Evolutionary conservation across 768 basidiomycete species (phyloP).

Genomic region (Hypholoma sublateritium): DNA sequence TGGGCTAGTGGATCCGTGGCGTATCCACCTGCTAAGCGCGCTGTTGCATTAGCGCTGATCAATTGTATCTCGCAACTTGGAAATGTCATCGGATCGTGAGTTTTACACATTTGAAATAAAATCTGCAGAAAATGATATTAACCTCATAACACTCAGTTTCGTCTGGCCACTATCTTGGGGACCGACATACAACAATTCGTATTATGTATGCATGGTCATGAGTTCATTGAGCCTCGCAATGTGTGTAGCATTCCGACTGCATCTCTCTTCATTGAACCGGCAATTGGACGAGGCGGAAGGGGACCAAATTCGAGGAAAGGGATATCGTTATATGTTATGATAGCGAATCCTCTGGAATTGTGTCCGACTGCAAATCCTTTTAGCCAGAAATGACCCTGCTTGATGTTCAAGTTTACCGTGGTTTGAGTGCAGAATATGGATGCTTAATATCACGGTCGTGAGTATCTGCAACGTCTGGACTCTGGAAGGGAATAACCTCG

Average conservation of each 20-base stretch:
- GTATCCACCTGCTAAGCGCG: constrained; percentile 81
- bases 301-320: constrained; percentile 29
- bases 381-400: no score
- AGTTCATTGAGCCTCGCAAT: constrained; percentile 50
- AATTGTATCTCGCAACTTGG: constrained; percentile 83
- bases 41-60: constrained; percentile 81
- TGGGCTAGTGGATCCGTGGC: constrained; percentile 53
- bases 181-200: constrained; percentile 68
- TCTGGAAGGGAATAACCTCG: constrained; percentile 26
- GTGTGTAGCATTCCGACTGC: constrained; percentile 46
- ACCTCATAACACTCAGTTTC: constrained; percentile 35
- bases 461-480: constrained; percentile 12
- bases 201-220: constrained; percentile 68
- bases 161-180: constrained; percentile 72
- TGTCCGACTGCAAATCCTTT: no score
- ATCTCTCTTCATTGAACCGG: constrained; percentile 42
- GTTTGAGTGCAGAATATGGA: no score
- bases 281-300: constrained; percentile 38
- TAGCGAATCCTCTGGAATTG: no score
- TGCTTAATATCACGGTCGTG: no score
- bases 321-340: constrained; percentile 49
- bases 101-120: constrained; percentile 17
- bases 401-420: no score
- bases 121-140: background rate
- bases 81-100: constrained; percentile 81